Evolutionary conservation across 345 rosid species (phyloP).

Genomic region (Moricandia moricandioides): DNA sequence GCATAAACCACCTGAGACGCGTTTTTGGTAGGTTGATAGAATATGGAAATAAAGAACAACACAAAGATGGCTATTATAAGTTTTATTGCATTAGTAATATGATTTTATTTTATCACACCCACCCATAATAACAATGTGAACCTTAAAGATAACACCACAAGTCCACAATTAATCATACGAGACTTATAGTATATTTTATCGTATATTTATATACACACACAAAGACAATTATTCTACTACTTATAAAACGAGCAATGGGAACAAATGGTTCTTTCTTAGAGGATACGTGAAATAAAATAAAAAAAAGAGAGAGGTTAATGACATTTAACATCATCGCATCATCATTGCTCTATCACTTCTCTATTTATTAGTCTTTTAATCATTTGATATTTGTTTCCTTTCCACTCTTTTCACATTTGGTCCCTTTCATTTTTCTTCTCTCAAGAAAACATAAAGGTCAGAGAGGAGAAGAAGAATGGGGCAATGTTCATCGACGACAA

Average conservation of each 20-base stretch:
- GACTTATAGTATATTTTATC: not conserved
- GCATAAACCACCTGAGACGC: conserved; percentile 32
- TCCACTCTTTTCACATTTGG: conserved; percentile 27
- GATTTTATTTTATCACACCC: not conserved
- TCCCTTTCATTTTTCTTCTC: conserved; percentile 11
- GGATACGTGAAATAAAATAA: conserved; percentile 16
- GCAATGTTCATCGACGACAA: conserved; percentile 31
- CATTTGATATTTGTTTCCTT: not conserved
- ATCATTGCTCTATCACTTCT: conserved; percentile 37
- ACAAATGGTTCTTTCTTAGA: conserved; percentile 1
- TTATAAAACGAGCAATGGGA: conserved; percentile 15
- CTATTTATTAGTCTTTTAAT: conserved; percentile 27
- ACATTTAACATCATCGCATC: conserved; percentile 35
- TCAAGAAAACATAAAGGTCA: not conserved
- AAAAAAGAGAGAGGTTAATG: conserved; percentile 13
- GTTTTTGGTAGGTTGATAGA: not conserved
- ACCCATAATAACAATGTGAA: not conserved
- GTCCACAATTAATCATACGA: too few species aligned
- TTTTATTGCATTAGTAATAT: not conserved
- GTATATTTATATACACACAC: not conserved
- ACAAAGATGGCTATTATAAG: not conserved
- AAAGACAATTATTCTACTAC: conserved; percentile 5
- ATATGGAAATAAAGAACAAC: not conserved
- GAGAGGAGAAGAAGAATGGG: conserved; percentile 24
- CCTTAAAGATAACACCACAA: not conserved